Evolutionary conservation across 2,329 filamentous ascomycete species (phyloP).

Genomic region (Thelonectria blattea): DNA sequence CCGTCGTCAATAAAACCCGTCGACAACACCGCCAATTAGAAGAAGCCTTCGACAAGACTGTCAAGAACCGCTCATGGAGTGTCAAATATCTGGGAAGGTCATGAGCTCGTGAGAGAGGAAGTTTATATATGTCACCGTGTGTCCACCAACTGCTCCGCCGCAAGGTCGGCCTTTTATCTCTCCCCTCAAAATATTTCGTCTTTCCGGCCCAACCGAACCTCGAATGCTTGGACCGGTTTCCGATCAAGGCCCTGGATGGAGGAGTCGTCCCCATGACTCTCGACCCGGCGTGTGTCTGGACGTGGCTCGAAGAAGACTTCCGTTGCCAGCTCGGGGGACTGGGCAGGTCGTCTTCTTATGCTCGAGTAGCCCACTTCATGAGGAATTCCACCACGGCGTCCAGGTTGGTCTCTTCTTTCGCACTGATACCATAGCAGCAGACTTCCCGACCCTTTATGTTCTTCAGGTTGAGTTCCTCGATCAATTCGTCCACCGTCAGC

Average conservation of each 20-base stretch:
- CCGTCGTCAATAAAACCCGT: constrained; percentile 25
- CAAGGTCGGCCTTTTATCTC: constrained; percentile 23
- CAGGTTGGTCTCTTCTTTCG: constrained; percentile 98
- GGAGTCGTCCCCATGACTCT: background rate
- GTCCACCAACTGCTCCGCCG: constrained; percentile 30
- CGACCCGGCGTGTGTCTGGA: background rate
- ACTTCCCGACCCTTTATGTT: constrained; percentile 90
- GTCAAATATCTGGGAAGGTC: constrained; percentile 36
- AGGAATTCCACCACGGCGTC: constrained; percentile 97
- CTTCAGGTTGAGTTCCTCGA: constrained; percentile 90
- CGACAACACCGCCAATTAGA: constrained; percentile 26
- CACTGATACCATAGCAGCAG: constrained; percentile 98
- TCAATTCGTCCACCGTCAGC: constrained; percentile 91
- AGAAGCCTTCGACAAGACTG: constrained; percentile 35
- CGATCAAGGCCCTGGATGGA: background rate
- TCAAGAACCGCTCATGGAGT: constrained; percentile 30
- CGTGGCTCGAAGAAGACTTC: background rate
- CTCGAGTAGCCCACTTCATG: constrained; percentile 85
- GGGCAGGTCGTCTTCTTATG: constrained; percentile 26
- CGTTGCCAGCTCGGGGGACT: background rate
- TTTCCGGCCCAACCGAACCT: constrained; percentile 6
- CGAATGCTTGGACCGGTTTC: background rate
- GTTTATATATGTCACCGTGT: constrained; percentile 40
- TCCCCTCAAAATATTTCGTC: constrained; percentile 9
- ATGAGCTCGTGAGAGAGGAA: constrained; percentile 46